Evolutionary conservation across 176 grass and related monocot species (phyloP), one percentile per base, ranked within the genome.

Genomic region (Oryza australiensis): DNA sequence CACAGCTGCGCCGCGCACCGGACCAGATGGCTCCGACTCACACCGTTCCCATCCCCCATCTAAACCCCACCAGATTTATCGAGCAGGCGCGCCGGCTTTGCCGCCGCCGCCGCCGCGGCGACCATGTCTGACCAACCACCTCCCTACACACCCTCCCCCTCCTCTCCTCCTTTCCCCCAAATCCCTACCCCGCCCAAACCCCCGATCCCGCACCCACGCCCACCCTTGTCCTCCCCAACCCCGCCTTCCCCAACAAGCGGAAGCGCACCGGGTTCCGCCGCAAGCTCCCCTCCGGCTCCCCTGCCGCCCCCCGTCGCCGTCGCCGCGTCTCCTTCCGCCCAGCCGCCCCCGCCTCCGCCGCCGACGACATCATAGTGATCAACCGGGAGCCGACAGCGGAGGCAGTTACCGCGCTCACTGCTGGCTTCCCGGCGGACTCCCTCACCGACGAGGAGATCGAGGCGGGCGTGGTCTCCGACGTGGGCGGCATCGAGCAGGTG

Each of bases 401-500:
- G 87, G 96, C 96, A 64, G 92, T 95, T 64, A 95, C 89, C 55
- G 96, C 93, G 4, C 93, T 99, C 63, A 91, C 92, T 35, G 86
- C 85, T 15, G 96, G 96, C 23, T 99, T 99, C 70, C 93, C 93
- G 5, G 96, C 93, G 9, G 93, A 99, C 66, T 95, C 96, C 40
- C 90, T 99, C 76, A 99, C 96, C 72, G 96, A 99, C 45, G 96
- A 99, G 86, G 96, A 99, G 92, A 95, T 99, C 49, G 96, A 99
- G 81, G 96, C 93, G 2, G 89, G 89, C 80, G 93, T 99, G 64
- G 93, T 99, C 53, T 91, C 96, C 5, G 90, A 92, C 70, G 81
- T 99, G 12, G 96, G 92, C 45, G 96, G 96, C 73, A 99, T 99
- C 66, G 93, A 99, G 83, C 96, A 99, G 92, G 96, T 99, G 33